Percentiles rank a stretch among this genome's conserved stretches.
These are phyloP conservation scores for Aureobasidium sp. DNA, from an alignment of 2,329 filamentous ascomycete species.

Conservation along the genomic window DNA sequence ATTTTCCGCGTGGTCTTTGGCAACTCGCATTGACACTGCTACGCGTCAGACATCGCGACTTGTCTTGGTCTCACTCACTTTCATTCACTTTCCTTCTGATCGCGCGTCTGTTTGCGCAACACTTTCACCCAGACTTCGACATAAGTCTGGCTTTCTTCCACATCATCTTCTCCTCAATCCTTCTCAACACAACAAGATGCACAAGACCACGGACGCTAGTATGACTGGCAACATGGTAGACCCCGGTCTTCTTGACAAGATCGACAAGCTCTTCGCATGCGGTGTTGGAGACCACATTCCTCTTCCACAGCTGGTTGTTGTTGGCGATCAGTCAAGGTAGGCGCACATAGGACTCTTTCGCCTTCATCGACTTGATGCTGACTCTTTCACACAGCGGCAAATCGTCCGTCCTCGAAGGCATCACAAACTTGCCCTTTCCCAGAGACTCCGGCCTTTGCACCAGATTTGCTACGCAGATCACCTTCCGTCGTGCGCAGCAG, in stretches of 20 bases:
- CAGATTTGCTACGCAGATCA: constrained; percentile 24
- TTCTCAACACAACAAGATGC: background rate
- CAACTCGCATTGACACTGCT: background rate
- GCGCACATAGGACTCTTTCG: constrained; percentile 22
- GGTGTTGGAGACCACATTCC: constrained; percentile 33
- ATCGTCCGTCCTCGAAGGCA: constrained; percentile 56
- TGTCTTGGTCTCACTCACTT: background rate
- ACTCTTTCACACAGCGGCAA: constrained; percentile 39
- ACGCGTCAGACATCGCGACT: background rate
- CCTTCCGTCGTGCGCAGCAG: constrained; percentile 4
- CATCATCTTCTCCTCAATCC: background rate
- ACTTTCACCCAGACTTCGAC: background rate
- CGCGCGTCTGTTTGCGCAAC: background rate
- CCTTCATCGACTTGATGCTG: background rate
- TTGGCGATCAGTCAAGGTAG: constrained; percentile 49
- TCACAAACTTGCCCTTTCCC: constrained; percentile 53
- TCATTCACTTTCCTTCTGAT: background rate
- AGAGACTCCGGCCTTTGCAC: constrained; percentile 48
- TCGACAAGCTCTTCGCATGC: constrained; percentile 46
- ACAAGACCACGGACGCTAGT: background rate
- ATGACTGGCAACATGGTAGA: constrained; percentile 4
- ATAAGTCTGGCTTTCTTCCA: background rate
- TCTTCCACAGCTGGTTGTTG: constrained; percentile 42
- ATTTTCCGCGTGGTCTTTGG: background rate
- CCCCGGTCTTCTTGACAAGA: constrained; percentile 43